Base-by-base conservation (phyloP, 306 rosid genomes). In the Quercus alba region DNA sequence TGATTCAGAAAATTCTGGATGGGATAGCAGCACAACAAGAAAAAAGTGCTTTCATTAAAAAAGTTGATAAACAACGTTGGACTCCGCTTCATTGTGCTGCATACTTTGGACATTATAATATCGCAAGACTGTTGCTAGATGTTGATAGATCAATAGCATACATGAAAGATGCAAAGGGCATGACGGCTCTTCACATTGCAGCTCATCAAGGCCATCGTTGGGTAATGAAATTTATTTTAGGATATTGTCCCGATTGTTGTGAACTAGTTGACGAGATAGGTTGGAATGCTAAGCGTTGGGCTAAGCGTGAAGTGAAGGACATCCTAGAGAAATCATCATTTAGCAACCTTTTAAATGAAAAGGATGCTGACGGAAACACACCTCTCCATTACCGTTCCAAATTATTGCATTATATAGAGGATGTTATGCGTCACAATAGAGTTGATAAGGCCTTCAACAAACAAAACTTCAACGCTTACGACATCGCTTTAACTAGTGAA, bases 291-390 rank as follows among this genome's bases (percentile, higher is more conserved):
- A 1, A 8, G 5, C 0, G 0, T 41, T 44, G 12, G 51, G 12
- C 3, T 9, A 0, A 9, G 0, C 0, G 0, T 14, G 70, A 0
- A 17, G 10, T 0, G 1, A 0, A 4, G 12, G 0, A 25, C 6
- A 20, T 41, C 3, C 4, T 70, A 0, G 0, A 70, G 14, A 28
- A 0, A 3, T 3, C 33, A 5, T 20, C 19, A 38, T 0, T 21
- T 4, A 21, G 31, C 10, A 44, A 70, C 56, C 56, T 70, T 20
- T 41, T n/a, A 30, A 70, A 70, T 21, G 74, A 44, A 54, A 44
- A 44, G 54, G 54, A 70, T 70, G 2, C 1, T 4, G 0, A 0
- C 0, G 30, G 17, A 0, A 41, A n/a, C 46, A 38, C 46, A 64
- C 70, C 46, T 38, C 8, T 64, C 21, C 70, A 64, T 26, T 4